Evolutionary conservation across 805 yeast species (phyloP).

Genomic region (Candida wancherniae): DNA sequence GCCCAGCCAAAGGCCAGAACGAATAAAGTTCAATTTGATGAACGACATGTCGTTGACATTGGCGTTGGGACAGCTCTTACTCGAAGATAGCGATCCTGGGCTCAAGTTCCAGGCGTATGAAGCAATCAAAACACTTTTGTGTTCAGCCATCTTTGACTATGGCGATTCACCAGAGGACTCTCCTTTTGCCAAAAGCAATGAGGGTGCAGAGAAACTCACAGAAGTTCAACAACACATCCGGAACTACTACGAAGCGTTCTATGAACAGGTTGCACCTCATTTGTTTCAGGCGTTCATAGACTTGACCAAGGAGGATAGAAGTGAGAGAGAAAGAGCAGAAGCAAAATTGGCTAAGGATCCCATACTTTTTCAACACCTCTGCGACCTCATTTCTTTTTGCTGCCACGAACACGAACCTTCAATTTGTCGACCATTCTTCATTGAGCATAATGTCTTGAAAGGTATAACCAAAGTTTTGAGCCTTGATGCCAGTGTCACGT

Average conservation of each 20-base stretch:
- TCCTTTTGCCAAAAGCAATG: not conserved
- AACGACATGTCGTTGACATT: conserved; percentile 57
- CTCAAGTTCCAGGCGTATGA: conserved; percentile 79
- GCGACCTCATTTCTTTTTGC: conserved; percentile 69
- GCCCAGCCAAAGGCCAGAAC: conserved; percentile 15
- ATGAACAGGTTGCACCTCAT: conserved; percentile 54
- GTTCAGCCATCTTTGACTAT: conserved; percentile 35
- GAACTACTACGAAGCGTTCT: conserved; percentile 55
- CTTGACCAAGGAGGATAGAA: conserved; percentile 15
- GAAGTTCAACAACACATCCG: conserved; percentile 23
- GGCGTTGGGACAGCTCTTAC: conserved; percentile 54
- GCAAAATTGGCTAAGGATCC: conserved; percentile 27
- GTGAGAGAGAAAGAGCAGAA: conserved; percentile 4
- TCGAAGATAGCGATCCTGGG: conserved; percentile 63
- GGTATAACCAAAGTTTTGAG: conserved; percentile 51
- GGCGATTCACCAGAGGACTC: conserved; percentile 7
- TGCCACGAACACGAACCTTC: conserved; percentile 56
- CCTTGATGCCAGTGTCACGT: conserved; percentile 40
- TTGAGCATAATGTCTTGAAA: conserved; percentile 52
- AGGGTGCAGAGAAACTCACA: conserved; percentile 3
- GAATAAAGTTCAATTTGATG: conserved; percentile 32
- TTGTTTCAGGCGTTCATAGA: conserved; percentile 47
- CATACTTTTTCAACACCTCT: conserved; percentile 49
- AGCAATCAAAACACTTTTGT: conserved; percentile 70
- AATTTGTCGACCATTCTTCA: conserved; percentile 57